These are phyloP conservation scores for Ascocoryne sarcoides DNA, from an alignment of 2,329 filamentous ascomycete species.

Conservation along the genomic window DNA sequence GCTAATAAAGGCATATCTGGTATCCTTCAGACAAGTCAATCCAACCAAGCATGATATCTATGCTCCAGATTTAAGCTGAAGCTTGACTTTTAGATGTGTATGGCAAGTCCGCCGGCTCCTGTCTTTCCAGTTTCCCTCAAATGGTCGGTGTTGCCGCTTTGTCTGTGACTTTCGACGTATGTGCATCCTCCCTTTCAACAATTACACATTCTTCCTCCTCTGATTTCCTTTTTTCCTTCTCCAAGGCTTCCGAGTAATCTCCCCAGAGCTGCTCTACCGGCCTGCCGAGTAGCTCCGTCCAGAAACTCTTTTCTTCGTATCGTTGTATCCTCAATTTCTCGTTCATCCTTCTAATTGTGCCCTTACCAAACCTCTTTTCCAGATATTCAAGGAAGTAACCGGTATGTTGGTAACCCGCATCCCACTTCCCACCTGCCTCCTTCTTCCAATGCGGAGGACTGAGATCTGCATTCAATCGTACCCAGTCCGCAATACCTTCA, in stretches of 20 bases:
- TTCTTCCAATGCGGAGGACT: slow-evolving; percentile 77
- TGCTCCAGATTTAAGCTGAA: too few relatives aligned
- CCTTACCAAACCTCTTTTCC: slow-evolving; percentile 54
- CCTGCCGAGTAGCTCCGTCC: slow-evolving; percentile 58
- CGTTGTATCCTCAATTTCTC: slow-evolving; percentile 52
- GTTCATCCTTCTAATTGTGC: slow-evolving; percentile 56
- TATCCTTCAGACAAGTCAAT: too few relatives aligned
- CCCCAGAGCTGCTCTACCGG: slow-evolving; percentile 63
- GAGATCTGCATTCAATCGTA: slow-evolving; percentile 64
- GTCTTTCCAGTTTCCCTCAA: too few relatives aligned
- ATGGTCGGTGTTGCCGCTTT: slow-evolving; percentile 1
- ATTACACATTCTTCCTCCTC: slow-evolving; percentile 26
- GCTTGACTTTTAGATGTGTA: too few relatives aligned
- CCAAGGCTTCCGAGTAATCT: slow-evolving; percentile 50
- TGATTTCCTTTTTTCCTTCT: slow-evolving; percentile 15
- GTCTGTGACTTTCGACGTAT: slow-evolving; percentile 3
- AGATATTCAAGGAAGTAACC: slow-evolving; percentile 87
- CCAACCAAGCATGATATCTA: too few relatives aligned
- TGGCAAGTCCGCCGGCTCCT: too few relatives aligned
- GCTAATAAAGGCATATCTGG: too few relatives aligned
- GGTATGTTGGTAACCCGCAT: slow-evolving; percentile 82
- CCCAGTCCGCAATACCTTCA: slow-evolving; percentile 91
- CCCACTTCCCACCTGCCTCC: slow-evolving; percentile 55
- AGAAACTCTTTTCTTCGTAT: slow-evolving; percentile 59
- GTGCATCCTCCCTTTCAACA: slow-evolving; percentile 23